Base-by-base conservation (phyloP, 2,329 filamentous ascomycete genomes). In the Talaromyces sp. region DNA sequence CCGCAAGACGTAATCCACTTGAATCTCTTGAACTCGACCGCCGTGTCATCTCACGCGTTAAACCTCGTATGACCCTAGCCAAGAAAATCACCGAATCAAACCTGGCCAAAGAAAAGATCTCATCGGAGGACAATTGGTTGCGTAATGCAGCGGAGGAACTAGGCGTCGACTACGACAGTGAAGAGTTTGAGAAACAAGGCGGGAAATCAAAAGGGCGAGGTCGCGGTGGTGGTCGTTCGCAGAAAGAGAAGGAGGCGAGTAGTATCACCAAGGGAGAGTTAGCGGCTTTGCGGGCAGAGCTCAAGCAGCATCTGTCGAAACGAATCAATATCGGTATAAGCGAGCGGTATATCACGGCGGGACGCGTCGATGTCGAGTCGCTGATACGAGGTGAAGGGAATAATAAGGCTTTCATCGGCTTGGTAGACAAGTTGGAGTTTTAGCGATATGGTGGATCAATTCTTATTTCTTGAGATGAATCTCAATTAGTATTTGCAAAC, bases 151-250 rank as follows among this genome's bases (percentile, higher is more conserved):
- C 95, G 0, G 93, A 97, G 65, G 94, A 98, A 69, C 83, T 99
- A 0, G 95, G 95, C 0, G 91, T 98, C 0, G 94, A 97, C 61
- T 97, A 96, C 74, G 93, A 98, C 74, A 90, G 88, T 66, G 93
- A 96, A 41, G 92, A 96, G 54, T 89, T 97, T 67, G 90, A 85
- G 50, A 82, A 90, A 69, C 78, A 84, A 45, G 84, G 83, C 1
- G 86, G 88, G 7, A 84, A 82, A 62, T 84, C 85, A 72, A 85
- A 86, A 58, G 89, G 90, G 0, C 84, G 92, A 57, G 93, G 93
- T 4, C 84, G 92, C 41, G 92, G 92, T 8, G 87, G 86, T 45
- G 89, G 90, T 0, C 82, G 91, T 47, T 90, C 89, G 78, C 84
- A 87, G 78, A 91, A 91, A 79, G 90, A 95, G 74, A 87, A 89